Conservation (phyloP, 805 yeast genomes). For the Naumovozyma castellii region DNA sequence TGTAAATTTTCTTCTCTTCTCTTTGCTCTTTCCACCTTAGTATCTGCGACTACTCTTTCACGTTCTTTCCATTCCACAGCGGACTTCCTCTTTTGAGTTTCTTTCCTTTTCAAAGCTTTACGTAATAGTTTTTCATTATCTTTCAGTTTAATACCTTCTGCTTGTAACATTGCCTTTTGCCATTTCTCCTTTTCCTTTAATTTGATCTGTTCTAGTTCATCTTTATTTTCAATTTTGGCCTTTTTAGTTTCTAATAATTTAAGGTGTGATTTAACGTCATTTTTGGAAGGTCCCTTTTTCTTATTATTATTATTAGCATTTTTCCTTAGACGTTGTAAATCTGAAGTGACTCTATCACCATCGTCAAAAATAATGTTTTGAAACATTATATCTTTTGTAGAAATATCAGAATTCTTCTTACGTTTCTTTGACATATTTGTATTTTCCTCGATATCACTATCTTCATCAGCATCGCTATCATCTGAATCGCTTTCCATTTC, state of each 20-base stretch:
- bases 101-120: conserved; percentile 78
- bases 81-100: conserved; percentile 72
- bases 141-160: conserved; percentile 79
- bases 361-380: conserved; percentile 77
- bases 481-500: conserved; percentile 28
- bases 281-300: conserved; percentile 75
- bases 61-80: conserved; percentile 91
- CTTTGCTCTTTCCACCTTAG: conserved; percentile 64
- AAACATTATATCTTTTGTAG: conserved; percentile 48
- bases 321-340: conserved; percentile 51
- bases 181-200: conserved; percentile 69
- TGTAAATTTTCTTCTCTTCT: conserved; percentile 88
- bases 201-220: conserved; percentile 49
- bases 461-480: conserved; percentile 24
- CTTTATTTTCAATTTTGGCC: conserved; percentile 47
- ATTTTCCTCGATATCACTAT: conserved; percentile 11
- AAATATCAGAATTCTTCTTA: conserved; percentile 29
- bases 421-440: conserved; percentile 14
- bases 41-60: conserved; percentile 66
- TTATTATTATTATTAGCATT: conserved; percentile 13
- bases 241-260: conserved; percentile 66
- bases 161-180: conserved; percentile 73
- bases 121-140: conserved; percentile 84
- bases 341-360: conserved; percentile 72
- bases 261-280: conserved; percentile 78